These are phyloP conservation scores for Daedalea quercina DNA, from an alignment of 768 basidiomycete species.

Conservation along the genomic window DNA sequence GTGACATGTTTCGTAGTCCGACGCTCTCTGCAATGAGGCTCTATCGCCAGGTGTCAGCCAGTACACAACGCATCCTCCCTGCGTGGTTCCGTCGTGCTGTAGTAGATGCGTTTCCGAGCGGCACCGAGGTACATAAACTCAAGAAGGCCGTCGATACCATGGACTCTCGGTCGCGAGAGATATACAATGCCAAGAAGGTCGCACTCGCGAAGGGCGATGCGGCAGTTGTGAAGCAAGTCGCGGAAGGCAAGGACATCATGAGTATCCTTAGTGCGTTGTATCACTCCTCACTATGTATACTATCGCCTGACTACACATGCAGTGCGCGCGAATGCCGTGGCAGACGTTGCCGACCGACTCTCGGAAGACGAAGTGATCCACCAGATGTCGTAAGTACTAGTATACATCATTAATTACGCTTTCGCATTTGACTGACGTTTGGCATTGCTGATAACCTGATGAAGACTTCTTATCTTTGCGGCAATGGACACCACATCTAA, in stretches of 20 bases:
- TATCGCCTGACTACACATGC: background rate
- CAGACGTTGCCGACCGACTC: constrained; percentile 6
- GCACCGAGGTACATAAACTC: constrained; percentile 4
- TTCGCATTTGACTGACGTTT: background rate
- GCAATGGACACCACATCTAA: constrained; percentile 21
- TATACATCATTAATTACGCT: too few relatives aligned
- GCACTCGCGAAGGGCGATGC: constrained; percentile 12
- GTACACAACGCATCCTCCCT: background rate
- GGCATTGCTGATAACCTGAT: background rate
- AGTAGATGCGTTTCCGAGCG: constrained; percentile 8
- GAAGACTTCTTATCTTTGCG: constrained; percentile 10
- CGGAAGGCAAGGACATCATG: constrained; percentile 15
- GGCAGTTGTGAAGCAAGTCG: constrained; percentile 8
- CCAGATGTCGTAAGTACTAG: constrained; percentile 24
- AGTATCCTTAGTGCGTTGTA: constrained; percentile 10
- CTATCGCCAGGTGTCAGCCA: too few relatives aligned
- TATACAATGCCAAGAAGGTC: constrained; percentile 13
- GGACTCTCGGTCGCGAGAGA: constrained; percentile 4
- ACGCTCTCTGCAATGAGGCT: too few relatives aligned
- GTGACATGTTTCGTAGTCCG: too few relatives aligned
- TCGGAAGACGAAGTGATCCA: constrained; percentile 28
- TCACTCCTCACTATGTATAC: background rate
- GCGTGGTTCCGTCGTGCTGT: constrained; percentile 1
- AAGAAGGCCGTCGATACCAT: constrained; percentile 8
- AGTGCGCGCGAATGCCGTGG: constrained; percentile 12